Base-by-base conservation (phyloP, 75 land plant genomes). In the Selaginella moellendorffii region DNA sequence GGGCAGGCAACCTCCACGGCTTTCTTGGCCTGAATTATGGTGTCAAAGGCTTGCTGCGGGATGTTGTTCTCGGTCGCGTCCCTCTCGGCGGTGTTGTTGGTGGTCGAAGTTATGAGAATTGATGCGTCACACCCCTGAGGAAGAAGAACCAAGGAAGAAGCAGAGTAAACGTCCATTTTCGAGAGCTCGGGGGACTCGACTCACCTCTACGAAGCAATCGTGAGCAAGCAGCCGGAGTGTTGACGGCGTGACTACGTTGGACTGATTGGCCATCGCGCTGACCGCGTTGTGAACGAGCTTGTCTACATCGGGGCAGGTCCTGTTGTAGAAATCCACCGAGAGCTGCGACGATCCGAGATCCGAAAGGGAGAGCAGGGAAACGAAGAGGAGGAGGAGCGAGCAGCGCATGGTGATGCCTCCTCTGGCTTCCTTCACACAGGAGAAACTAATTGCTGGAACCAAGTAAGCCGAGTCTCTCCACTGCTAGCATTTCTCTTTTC, bases 221-320 rank as follows among this genome's bases (percentile, higher is more conserved):
- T 81, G 81, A 76, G 80, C 78, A 65, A 84, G 70, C 61, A 84
- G 79, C 54, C 86, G 69, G 36, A 84, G 69, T 1, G 84, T 84
- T 19, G 81, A 80, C 19, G 86, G 81, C 1, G 70, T 83, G 12
- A 78, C 61, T 22, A 78, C 74, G 17, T 54, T 67, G 69, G 53
- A 25, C 26, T 17, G 24, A 10, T 24, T 26, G 12, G 69, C 63
- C 28, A 67, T 18, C 22, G 65, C 21, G 2, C 18, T 28, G 29
- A 83, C 75, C 26, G 60, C 74, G 2, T 19, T 25, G 14, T 66
- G 52, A 20, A 83, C 81, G 8, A 75, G 77, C 52, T 21, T 58
- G 54, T 82, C 81, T 23, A 73, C 80, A 31, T 70, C 66, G 14
- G 86, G 80, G 70, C 86, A 83, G 60, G 61, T 64, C 29, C 24